Conservation (phyloP, 78 protist species). For the Bodo saltans region DNA sequence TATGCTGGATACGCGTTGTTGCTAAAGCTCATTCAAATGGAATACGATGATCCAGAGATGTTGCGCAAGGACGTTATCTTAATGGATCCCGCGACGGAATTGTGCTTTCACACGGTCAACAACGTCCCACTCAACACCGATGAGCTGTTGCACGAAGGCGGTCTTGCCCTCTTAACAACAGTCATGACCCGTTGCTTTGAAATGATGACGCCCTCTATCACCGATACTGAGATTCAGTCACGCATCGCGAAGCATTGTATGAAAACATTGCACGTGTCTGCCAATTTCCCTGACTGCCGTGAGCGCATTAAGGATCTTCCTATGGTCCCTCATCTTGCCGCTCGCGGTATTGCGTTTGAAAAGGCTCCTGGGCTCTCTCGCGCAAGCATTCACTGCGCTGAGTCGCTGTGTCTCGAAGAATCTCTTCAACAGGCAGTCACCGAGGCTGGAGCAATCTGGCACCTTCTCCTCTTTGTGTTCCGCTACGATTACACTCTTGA, state of each 20-base stretch:
- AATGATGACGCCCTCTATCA: background rate
- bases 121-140: conserved; percentile 68
- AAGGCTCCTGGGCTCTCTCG: conserved; percentile 3
- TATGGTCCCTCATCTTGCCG: background rate
- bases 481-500: conserved; percentile 69
- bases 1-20: conserved; percentile 76
- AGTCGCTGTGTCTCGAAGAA: background rate
- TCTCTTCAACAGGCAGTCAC: conserved; percentile 20
- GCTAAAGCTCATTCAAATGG: conserved; percentile 38
- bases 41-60: conserved; percentile 30
- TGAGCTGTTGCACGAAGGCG: conserved; percentile 67
- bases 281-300: conserved; percentile 36
- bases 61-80: conserved; percentile 43
- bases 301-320: background rate
- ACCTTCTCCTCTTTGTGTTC: conserved; percentile 43
- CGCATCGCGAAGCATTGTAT: background rate
- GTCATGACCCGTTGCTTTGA: conserved; percentile 37
- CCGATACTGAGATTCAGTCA: background rate
- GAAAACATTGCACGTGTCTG: conserved; percentile 27
- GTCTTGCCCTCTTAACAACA: conserved; percentile 34
- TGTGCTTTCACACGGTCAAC: conserved; percentile 60
- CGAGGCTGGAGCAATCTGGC: conserved; percentile 55
- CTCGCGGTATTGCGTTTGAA: conserved; percentile 11
- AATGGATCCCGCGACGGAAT: conserved; percentile 55
- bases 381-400: conserved; percentile 33